Evolutionary conservation across 257 asterid genomes (phyloP), one percentile per base, ranked within the genome.

Genomic region (Fraxinus anomala): DNA sequence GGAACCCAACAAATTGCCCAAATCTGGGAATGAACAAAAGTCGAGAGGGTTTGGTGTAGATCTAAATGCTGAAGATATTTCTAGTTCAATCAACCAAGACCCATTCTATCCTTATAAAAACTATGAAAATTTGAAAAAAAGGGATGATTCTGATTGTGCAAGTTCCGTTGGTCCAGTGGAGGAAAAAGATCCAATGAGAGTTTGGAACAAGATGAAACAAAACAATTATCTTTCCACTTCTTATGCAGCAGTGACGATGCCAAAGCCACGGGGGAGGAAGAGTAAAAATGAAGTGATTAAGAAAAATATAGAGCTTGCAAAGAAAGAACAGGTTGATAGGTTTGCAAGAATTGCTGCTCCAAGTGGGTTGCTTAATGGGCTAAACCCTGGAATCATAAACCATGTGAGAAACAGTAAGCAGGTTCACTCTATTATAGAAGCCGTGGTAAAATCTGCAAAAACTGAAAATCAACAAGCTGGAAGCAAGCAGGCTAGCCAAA

Each of bases 291-390:
- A 81, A 42, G 86, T 80, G 14, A 83, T 88, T 80, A 96, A 86
- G 89, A 92, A 80, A 73, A 93, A 84, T 83, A 82, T 93, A 42
- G 96, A 92, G 76, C 92, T 88, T 77, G 97, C 97, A 12, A 92
- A 82, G 89, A 93, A 87, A 84, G 98, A 96, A 83, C 95, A 90
- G 76, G 93, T 85, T 28, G 96, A 91, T 83, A 85, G 94, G 74
- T 92, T 96, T 81, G 97, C 98, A 31, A 91, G 89, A 81, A 83
- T 94, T 81, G 97, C 98, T 69, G 96, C 97, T 44, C 99, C 99
- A 0, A 89, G 97, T 79, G 99, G 98, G 33, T 82, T 96, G 87
- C 98, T 96, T 59, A 89, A 90, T 17, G 99, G 90, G 76, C 83
- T 96, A 56, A 96, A 96, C 85, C 99, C 97, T 1, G 98, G 98